Evolutionary conservation across 2,329 filamentous ascomycete species (phyloP), one percentile per base, ranked within the genome.

Genomic region (Thielaviopsis cerberus): DNA sequence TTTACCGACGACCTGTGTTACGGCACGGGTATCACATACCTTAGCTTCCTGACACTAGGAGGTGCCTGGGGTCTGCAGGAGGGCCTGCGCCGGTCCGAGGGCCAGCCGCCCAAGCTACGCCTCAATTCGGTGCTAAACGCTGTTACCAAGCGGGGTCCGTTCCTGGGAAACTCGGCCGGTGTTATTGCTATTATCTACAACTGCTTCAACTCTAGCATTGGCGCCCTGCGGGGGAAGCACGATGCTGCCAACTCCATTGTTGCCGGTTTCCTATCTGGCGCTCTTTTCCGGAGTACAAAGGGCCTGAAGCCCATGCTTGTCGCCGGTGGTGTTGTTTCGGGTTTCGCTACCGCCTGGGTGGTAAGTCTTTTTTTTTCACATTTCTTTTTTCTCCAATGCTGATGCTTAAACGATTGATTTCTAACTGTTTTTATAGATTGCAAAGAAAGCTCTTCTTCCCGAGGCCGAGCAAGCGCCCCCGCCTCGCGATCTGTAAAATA

Each of bases 1-100:
- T 98, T 94, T 82, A 94, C 90, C 61, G 92, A 98, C 69, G 92
- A 98, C 70, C 81, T 98, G 61, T 97, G 92, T 74, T 98, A 98
- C 70, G 92, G 94, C 67, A 94, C 92, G 23, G 92, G 92, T 65
- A 83, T 91, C 62, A 95, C 89, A 68, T 98, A 98, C 69, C 76
- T 98, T 61, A 76, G 86, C n/a, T 92, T 86, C 6, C 75, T 98
- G 66, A 79, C 85, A 48, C 69, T 94, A 64, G 92, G 92, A 70
- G 92, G 92, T 64, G 83, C 81, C 59, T 97, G 91, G 91, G 92
- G 92, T 62, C 71, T 98, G 64, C 84, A 86, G 63, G 92, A 98
- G 72, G 92, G 92, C 11, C 73, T 97, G 65, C 82, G 83, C 67
- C 83, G 85, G 70, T 86, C 83, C n/a, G 81, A 81, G 62, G 78